Percentiles rank a stretch among this genome's conserved stretches.
Conservation (phyloP, 257 asterid species). For the Penstemon eatonii region DNA sequence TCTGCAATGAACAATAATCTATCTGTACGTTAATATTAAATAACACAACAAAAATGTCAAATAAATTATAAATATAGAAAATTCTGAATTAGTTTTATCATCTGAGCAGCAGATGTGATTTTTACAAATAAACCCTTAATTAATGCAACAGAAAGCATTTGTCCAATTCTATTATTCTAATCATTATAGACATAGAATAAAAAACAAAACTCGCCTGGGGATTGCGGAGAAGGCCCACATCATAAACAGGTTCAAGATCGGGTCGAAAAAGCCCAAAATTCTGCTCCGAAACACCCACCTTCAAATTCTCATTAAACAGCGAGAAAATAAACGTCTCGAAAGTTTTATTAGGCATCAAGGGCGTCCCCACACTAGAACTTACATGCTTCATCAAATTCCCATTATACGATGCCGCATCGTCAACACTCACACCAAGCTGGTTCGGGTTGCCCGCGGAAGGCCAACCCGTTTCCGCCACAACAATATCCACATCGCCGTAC, state of each 20-base stretch:
- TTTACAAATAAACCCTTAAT: too few species aligned
- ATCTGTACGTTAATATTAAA: too few species aligned
- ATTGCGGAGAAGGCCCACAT: constrained; percentile 38
- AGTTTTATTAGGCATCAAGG: constrained; percentile 48
- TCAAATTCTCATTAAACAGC: constrained; percentile 47
- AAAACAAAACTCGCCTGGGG: constrained; percentile 23
- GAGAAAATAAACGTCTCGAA: constrained; percentile 46
- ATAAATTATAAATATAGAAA: background rate
- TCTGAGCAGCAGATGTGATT: background rate
- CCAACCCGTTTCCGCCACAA: constrained; percentile 57
- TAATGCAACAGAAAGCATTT: too few species aligned
- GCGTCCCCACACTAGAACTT: constrained; percentile 47
- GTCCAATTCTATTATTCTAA: too few species aligned
- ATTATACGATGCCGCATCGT: constrained; percentile 40
- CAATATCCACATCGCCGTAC: constrained; percentile 52
- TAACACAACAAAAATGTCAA: too few species aligned
- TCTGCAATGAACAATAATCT: background rate
- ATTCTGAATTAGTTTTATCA: background rate
- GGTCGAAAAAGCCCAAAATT: constrained; percentile 51
- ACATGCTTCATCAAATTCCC: constrained; percentile 37
- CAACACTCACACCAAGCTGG: constrained; percentile 35
- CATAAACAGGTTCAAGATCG: constrained; percentile 48
- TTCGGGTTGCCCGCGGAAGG: constrained; percentile 50
- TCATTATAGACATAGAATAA: too few species aligned
- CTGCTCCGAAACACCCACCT: constrained; percentile 38